These are phyloP conservation scores for Rubus idaeus DNA, from an alignment of 306 rosid species.

Conservation along the genomic window DNA sequence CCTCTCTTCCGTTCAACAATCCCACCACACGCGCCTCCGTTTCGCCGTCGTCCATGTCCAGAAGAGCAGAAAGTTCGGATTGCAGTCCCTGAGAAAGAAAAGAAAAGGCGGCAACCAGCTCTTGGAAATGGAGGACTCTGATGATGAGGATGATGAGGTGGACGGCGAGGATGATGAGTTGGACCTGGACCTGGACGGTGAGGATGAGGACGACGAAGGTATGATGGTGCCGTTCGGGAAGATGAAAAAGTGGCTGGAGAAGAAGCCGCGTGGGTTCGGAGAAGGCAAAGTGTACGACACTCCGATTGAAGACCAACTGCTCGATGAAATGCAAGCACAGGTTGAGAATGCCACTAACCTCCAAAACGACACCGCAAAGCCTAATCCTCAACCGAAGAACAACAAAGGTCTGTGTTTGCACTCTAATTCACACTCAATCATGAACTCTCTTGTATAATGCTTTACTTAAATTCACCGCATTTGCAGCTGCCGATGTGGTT, in stretches of 20 bases:
- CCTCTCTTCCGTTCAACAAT: constrained; percentile 12
- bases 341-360: constrained; percentile 55
- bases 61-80: constrained; percentile 16
- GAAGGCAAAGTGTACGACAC: constrained; percentile 77
- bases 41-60: constrained; percentile 11
- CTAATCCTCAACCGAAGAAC: constrained; percentile 24
- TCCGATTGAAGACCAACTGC: constrained; percentile 75
- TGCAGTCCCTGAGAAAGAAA: constrained; percentile 25
- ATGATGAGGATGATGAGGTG: constrained; percentile 22
- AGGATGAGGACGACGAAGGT: constrained; percentile 39
- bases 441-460: too few species aligned
- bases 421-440: background rate
- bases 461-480: background rate
- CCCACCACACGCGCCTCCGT: constrained; percentile 22
- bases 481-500: constrained; percentile 49
- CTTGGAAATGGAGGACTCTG: constrained; percentile 28
- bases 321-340: constrained; percentile 56
- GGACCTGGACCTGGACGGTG: constrained; percentile 1
- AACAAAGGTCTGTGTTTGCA: constrained; percentile 34
- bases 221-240: constrained; percentile 43
- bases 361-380: constrained; percentile 31
- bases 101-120: constrained; percentile 20
- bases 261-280: constrained; percentile 76
- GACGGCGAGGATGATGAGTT: constrained; percentile 13
- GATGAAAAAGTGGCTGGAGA: constrained; percentile 60